These are phyloP conservation scores for Lathyrus tuberosus DNA, from an alignment of 306 rosid species.

Conservation along the genomic window DNA sequence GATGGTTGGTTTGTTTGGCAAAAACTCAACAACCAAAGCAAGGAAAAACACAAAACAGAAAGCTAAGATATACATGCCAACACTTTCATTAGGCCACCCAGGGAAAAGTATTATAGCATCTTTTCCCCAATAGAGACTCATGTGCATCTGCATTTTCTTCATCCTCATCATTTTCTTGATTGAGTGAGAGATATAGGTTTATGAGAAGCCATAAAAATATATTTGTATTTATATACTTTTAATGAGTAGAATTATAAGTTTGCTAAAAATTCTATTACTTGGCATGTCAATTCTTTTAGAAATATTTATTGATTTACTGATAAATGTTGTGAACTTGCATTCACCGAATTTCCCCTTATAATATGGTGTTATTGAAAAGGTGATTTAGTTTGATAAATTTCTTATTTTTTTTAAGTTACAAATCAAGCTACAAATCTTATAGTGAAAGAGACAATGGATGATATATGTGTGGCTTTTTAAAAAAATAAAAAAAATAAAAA, in stretches of 20 bases:
- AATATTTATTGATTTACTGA: background rate
- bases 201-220: background rate
- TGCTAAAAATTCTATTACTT: background rate
- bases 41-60: slow-evolving; percentile 55
- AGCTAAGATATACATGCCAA: slow-evolving; percentile 57
- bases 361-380: background rate
- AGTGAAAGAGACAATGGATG: background rate
- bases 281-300: background rate
- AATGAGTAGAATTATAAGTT: background rate
- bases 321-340: background rate
- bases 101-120: slow-evolving; percentile 58
- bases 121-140: slow-evolving; percentile 72
- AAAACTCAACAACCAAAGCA: slow-evolving; percentile 47
- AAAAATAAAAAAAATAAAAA: background rate
- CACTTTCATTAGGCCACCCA: slow-evolving; percentile 57
- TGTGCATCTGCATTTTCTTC: slow-evolving; percentile 47
- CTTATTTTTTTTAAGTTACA: background rate
- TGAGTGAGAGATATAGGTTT: background rate
- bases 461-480: background rate
- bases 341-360: background rate
- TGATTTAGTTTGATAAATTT: background rate
- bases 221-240: background rate
- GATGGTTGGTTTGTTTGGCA: slow-evolving; percentile 34
- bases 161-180: slow-evolving; percentile 30
- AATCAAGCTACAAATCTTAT: background rate